These are phyloP conservation scores for Gleditsia sinensis DNA, from an alignment of 306 rosid genomes.

Conservation along the genomic window DNA sequence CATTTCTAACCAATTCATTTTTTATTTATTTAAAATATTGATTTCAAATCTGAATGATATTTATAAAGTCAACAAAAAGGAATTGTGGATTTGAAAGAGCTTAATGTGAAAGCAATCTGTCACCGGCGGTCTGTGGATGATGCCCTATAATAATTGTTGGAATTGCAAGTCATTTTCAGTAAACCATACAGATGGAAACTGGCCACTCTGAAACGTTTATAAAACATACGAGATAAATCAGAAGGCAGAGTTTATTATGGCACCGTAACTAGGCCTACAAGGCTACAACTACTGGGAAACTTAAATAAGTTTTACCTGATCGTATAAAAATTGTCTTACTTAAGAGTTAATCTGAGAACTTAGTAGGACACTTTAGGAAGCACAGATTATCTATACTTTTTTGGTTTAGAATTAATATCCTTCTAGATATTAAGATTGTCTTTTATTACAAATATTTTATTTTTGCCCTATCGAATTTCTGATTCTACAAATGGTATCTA, in stretches of 20 bases:
- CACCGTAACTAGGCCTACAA: background rate
- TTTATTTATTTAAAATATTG: too few species aligned
- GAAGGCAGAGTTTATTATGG: background rate
- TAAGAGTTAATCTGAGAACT: too few species aligned
- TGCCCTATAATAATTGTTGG: background rate
- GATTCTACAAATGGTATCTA: too few species aligned
- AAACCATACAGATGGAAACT: background rate
- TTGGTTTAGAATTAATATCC: too few species aligned
- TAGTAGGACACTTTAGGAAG: too few species aligned
- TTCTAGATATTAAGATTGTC: too few species aligned
- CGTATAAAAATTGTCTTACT: too few species aligned
- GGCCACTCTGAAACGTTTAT: background rate
- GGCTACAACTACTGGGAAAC: background rate
- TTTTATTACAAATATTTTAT: too few species aligned
- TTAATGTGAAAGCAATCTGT: background rate
- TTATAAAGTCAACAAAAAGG: background rate
- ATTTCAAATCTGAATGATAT: too few species aligned
- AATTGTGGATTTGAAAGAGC: background rate
- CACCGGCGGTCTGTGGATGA: background rate
- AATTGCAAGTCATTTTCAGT: background rate
- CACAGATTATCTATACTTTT: too few species aligned
- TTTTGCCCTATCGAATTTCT: too few species aligned
- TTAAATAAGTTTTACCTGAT: too few species aligned
- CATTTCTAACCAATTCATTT: background rate
- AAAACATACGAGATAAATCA: background rate